Percentiles rank a stretch among this genome's conserved stretches.
These are phyloP conservation scores for Cytospora piceae DNA, from an alignment of 2,329 filamentous ascomycete species.

Conservation along the genomic window DNA sequence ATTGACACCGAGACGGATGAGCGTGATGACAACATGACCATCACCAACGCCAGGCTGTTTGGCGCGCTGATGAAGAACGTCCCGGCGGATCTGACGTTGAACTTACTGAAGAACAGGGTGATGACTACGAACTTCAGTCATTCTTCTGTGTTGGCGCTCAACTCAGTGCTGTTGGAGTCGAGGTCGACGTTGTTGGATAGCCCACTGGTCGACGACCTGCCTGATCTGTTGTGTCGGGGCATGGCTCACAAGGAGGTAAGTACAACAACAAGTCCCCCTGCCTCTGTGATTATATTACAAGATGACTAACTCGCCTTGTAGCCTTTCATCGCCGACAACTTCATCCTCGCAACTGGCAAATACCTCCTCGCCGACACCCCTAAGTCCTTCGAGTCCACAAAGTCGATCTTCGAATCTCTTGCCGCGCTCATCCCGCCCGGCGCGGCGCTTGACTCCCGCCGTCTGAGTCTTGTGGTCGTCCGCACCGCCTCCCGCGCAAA, in stretches of 20 bases:
- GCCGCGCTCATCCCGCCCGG: slow-evolving; percentile 77
- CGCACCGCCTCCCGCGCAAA: slow-evolving; percentile 82
- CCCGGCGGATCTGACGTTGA: slow-evolving; percentile 67
- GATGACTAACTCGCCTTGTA: slow-evolving; percentile 40
- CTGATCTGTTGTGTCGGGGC: slow-evolving; percentile 77
- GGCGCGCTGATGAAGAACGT: slow-evolving; percentile 89
- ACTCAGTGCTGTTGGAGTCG: slow-evolving; percentile 84
- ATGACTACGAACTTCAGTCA: slow-evolving; percentile 75
- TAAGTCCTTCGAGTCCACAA: slow-evolving; percentile 75
- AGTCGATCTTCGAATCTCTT: slow-evolving; percentile 79
- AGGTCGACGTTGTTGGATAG: slow-evolving; percentile 69
- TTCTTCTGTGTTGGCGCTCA: slow-evolving; percentile 82
- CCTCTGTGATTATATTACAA: background rate
- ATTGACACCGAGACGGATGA: slow-evolving; percentile 86
- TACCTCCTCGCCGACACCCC: slow-evolving; percentile 73
- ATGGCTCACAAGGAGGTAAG: slow-evolving; percentile 76
- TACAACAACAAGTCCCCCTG: slow-evolving; percentile 31
- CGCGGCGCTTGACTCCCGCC: slow-evolving; percentile 78
- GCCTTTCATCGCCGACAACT: slow-evolving; percentile 87
- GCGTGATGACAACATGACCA: slow-evolving; percentile 75
- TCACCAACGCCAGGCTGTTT: slow-evolving; percentile 88
- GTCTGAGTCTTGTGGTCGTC: slow-evolving; percentile 82
- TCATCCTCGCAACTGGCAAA: slow-evolving; percentile 87
- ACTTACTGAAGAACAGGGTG: slow-evolving; percentile 71
- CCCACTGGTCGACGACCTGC: slow-evolving; percentile 71